phyloP scores from a whole-genome alignment of 495 filamentous ascomycete genomes.

The Aspergillus nanangensis region DNA sequence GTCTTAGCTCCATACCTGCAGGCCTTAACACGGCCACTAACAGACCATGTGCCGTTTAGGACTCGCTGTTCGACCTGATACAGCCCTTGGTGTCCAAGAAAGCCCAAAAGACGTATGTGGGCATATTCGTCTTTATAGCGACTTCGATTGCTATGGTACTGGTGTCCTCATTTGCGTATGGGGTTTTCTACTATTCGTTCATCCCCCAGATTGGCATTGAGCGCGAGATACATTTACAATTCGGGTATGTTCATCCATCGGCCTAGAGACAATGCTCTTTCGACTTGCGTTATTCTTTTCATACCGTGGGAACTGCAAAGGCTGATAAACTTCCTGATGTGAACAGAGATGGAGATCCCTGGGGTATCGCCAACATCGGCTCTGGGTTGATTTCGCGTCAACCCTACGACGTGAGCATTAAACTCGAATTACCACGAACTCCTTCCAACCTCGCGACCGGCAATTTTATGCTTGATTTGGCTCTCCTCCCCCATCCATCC shows the following conservation, averaged over 20 bases:
- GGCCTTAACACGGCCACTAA: not conserved
- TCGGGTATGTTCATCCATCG: slow-evolving; percentile 52
- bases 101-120: slow-evolving; percentile 68
- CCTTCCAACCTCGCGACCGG: slow-evolving; percentile 54
- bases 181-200: slow-evolving; percentile 74
- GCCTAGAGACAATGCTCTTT: no score
- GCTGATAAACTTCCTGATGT: no score
- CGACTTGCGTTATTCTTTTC: no score
- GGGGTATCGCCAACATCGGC: slow-evolving; percentile 38
- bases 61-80: slow-evolving; percentile 27
- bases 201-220: slow-evolving; percentile 68
- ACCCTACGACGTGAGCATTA: slow-evolving; percentile 64
- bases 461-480: slow-evolving; percentile 93
- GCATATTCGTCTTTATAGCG: slow-evolving; percentile 57
- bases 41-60: slow-evolving; percentile 17
- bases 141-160: slow-evolving; percentile 56
- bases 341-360: slow-evolving; percentile 37
- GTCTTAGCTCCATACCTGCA: slow-evolving; percentile 4
- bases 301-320: no score
- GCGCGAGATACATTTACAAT: slow-evolving; percentile 74
- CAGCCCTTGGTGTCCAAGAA: slow-evolving; percentile 57
- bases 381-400: slow-evolving; percentile 40
- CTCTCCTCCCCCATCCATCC: slow-evolving; percentile 45
- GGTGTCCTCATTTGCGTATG: slow-evolving; percentile 63
- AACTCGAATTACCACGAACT: slow-evolving; percentile 65